Evolutionary conservation across 495 filamentous ascomycete species (phyloP), one percentile per base, ranked within the genome.

Genomic region (Penicillium paxilli): DNA sequence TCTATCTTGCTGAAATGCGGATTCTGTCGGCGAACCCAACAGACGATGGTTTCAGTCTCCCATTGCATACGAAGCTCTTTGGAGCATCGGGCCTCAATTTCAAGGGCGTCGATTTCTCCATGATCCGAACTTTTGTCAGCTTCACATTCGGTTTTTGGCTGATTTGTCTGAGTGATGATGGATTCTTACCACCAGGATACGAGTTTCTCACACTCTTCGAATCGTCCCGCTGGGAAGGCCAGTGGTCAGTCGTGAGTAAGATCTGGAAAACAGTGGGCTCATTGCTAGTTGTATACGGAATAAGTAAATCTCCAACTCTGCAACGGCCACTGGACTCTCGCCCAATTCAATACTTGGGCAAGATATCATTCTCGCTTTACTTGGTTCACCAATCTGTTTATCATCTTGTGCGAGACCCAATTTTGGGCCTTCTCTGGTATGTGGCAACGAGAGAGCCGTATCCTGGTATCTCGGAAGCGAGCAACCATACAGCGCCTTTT

Each of bases 1-100:
- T 77, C 47, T 49, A 62, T 11, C 41, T 78, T 10, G 75, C 77
- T 6, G 76, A 80, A 49, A 57, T 67, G 23, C 60, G 72, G 14
- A 55, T 70, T 12, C 33, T 44, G 7, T 32, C 32, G 2, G 7
- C 12, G 14, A n/a, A 2, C 3, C 7, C 10, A 5, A 45, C 37
- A 21, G 41, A 57, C 5, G 37, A 38, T 1, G 50, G 51, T 11
- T 5, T 33, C n/a, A 47, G 51, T 44, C 22, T 63, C 41, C 53
- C 56, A 6, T 59, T 25, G 14, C 24, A 59, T 24, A 24, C 17
- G 28, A 8, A 23, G 9, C 9, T 14, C 5, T 52, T n/a, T n/a
- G n/a, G 38, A 42, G 19, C 51, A 4, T 35, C 37, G n/a, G 35
- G 12, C 1, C 30, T 47, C n/a, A 37, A 41, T 4, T 22, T 46